Evolutionary conservation across 352 stramenopile genomes (phyloP).

Genomic region (Elongisporangium undulatum): DNA sequence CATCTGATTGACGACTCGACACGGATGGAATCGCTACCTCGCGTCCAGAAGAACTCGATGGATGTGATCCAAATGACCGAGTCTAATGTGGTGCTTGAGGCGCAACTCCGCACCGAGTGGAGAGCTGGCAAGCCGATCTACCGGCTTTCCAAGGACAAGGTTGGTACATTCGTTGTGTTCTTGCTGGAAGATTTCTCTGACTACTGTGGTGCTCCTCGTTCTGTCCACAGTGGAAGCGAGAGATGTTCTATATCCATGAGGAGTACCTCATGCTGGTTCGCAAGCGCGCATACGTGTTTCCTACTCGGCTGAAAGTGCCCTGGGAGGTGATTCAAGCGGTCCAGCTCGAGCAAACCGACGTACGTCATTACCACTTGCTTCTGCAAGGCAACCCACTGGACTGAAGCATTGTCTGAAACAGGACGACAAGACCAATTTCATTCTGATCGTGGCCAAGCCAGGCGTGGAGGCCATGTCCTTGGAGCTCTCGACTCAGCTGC

Average conservation of each 20-base stretch:
- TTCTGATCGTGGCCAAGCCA: slow-evolving; percentile 25
- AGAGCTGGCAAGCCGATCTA: slow-evolving; percentile 11
- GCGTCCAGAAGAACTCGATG: neutral
- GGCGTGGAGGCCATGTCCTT: slow-evolving; percentile 23
- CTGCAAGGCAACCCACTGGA: neutral
- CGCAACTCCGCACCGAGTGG: slow-evolving; percentile 8
- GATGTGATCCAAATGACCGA: slow-evolving; percentile 1
- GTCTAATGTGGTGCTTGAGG: neutral
- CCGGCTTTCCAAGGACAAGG: slow-evolving; percentile 13
- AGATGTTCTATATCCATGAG: slow-evolving; percentile 22
- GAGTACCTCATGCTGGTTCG: slow-evolving; percentile 25
- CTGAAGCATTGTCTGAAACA: slow-evolving; percentile 3
- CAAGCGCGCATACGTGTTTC: slow-evolving; percentile 28
- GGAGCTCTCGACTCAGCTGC: slow-evolving; percentile 23
- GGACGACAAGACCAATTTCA: slow-evolving; percentile 29
- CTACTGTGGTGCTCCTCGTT: too few relatives aligned
- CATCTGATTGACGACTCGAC: neutral
- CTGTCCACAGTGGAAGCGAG: slow-evolving; percentile 24
- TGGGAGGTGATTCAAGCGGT: slow-evolving; percentile 26
- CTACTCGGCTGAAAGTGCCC: slow-evolving; percentile 22
- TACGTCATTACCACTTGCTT: neutral
- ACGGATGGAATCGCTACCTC: neutral
- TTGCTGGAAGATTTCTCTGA: too few relatives aligned
- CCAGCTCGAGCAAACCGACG: slow-evolving; percentile 26
- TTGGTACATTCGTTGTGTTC: neutral